Evolutionary conservation across 371 early-diverging fungal genomes (phyloP), one percentile per base, ranked within the genome.

Genomic region (Fennellomyces sp.): DNA sequence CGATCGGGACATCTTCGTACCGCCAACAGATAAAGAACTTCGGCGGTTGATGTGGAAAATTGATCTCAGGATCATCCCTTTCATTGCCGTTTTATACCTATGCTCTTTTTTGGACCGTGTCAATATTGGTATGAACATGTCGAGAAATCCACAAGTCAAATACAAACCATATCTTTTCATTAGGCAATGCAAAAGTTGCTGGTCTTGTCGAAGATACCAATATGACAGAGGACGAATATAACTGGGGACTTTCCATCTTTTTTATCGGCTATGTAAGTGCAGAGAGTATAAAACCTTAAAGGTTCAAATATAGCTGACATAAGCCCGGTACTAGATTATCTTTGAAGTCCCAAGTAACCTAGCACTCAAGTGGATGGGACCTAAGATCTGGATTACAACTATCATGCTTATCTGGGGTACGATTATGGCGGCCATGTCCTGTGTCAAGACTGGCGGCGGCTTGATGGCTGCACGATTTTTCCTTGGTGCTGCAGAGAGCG

Each of bases 281-380:
- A 19, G 83, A 80, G 30, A 82, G 88, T 39, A 78, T 69, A 11
- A 27, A 45, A 15, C 45, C 45, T 56, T 28, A 45, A 47, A 45
- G 17, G n/a, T n/a, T 21, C n/a, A 41, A n/a, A 41, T 54, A 58
- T 89, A 63, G 41, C 10, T 8, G 0, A 41, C 10, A n/a, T 41
- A 0, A 41, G n/a, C 19, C 2, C n/a, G n/a, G 19, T 41, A 41
- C n/a, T 70, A 84, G 81, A 70, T 85, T 39, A 29, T 88, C 21
- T 83, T 85, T 52, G 91, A 92, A 62, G 72, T 88, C 19, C 90
- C 91, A 3, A 87, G 88, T 41, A 92, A 91, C 66, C 67, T 92
- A 56, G 58, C 88, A 65, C 21, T 88, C 42, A 87, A 91, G 53
- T 68, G 61, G 4, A 58, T 88, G 39, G 82, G 86, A 3, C 84